Percentiles rank a stretch among this genome's conserved stretches.
Evolutionary conservation across 2,329 filamentous ascomycete genomes (phyloP).

Genomic region (Mycosphaerella arachidis): DNA sequence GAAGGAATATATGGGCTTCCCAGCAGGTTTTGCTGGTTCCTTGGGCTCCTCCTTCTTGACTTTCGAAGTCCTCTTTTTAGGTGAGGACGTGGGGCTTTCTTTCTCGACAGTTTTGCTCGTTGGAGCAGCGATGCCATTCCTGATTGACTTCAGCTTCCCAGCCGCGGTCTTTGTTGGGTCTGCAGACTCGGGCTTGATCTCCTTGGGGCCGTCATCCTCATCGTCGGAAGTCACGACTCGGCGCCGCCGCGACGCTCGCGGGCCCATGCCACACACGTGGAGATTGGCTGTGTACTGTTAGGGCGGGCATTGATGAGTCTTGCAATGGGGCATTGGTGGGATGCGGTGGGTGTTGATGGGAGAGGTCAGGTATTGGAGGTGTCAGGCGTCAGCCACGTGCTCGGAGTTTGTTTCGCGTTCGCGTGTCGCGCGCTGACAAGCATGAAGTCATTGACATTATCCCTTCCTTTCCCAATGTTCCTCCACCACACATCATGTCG

Average conservation of each 20-base stretch:
- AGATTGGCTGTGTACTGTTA: not conserved
- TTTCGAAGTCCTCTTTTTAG: constrained; percentile 15
- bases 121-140: constrained; percentile 5
- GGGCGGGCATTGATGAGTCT: not conserved
- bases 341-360: not conserved
- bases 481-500: constrained; percentile 18
- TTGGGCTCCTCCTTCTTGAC: constrained; percentile 28
- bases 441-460: not conserved
- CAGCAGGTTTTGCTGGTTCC: constrained; percentile 36
- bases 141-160: constrained; percentile 23
- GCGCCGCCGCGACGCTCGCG: constrained; percentile 26
- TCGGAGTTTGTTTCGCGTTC: not conserved
- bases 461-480: not conserved
- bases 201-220: constrained; percentile 15
- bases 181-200: constrained; percentile 7
- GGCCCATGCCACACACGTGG: constrained; percentile 26
- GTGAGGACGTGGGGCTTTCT: constrained; percentile 17
- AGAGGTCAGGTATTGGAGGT: not conserved
- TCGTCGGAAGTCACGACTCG: constrained; percentile 25
- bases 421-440: not conserved
- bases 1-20: constrained; percentile 46
- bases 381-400: constrained; percentile 2
- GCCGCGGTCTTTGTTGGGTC: constrained; percentile 14
- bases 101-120: not conserved
- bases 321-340: not conserved